Evolutionary conservation across 192 early-diverging fungal species (phyloP).

Genomic region (Obelidium mucronatum): DNA sequence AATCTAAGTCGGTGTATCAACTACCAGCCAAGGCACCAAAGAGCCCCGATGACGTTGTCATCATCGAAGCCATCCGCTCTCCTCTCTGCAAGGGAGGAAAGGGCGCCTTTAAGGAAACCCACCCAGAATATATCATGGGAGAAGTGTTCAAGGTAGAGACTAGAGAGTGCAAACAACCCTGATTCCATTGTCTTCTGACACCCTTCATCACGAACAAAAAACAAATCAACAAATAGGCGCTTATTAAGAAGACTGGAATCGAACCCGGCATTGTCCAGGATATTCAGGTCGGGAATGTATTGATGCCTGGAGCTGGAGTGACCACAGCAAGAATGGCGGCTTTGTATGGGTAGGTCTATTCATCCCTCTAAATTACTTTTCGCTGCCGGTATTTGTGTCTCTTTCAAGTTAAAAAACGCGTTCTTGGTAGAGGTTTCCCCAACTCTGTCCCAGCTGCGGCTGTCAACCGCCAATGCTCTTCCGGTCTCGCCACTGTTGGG

Average conservation of each 20-base stretch:
- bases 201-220: neutral
- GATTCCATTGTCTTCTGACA: neutral
- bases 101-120: constrained; percentile 92
- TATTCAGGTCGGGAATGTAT: constrained; percentile 93
- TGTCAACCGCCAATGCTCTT: constrained; percentile 95
- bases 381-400: neutral
- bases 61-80: constrained; percentile 86
- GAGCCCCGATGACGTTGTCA: constrained; percentile 91
- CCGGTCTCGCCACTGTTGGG: constrained; percentile 88
- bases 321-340: constrained; percentile 90
- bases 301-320: constrained; percentile 88
- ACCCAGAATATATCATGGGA: constrained; percentile 76
- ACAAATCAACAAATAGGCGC: constrained; percentile 41
- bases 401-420: neutral
- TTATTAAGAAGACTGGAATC: constrained; percentile 78
- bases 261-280: constrained; percentile 90
- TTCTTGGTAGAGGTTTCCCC: constrained; percentile 65
- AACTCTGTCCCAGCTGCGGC: constrained; percentile 80
- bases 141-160: constrained; percentile 70
- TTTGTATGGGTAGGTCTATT: constrained; percentile 69
- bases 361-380: neutral
- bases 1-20: neutral
- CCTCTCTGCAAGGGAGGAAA: constrained; percentile 89
- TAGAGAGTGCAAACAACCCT: too few species aligned
- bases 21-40: constrained; percentile 58